phyloP scores from a whole-genome alignment of 208 protist genomes.

The Balamuthia mandrillaris region DNA sequence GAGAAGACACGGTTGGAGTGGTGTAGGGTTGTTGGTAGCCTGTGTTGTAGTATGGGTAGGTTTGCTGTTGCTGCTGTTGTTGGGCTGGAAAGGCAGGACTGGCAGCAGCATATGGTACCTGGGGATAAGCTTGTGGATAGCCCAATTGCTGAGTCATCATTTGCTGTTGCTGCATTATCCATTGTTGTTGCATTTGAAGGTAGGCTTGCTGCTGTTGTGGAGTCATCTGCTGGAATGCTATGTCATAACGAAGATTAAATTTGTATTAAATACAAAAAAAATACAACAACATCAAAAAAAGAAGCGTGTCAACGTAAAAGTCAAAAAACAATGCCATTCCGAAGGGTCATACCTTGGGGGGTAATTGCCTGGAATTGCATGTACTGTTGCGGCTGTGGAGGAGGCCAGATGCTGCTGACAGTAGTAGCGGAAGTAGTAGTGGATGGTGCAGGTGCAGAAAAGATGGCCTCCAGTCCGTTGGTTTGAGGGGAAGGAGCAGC shows the following conservation, averaged over 20 bases:
- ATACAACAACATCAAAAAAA: neutral
- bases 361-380: neutral
- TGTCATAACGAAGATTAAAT: neutral
- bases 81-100: too few relatives aligned
- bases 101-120: too few relatives aligned
- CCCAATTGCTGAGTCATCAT: slow-evolving; percentile 10
- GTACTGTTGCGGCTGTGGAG: neutral
- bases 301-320: neutral
- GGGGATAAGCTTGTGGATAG: too few relatives aligned
- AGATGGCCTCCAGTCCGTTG: neutral
- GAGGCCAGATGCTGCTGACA: neutral
- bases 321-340: neutral
- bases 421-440: neutral
- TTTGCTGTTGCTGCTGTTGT: too few relatives aligned
- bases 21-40: too few relatives aligned
- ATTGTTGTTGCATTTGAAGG: slow-evolving; percentile 5
- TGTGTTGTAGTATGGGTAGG: too few relatives aligned
- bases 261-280: neutral
- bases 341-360: neutral
- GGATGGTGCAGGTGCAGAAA: neutral
- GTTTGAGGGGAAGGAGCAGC: neutral
- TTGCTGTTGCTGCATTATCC: slow-evolving; percentile 35
- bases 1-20: too few relatives aligned
- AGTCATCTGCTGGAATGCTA: slow-evolving; percentile 13
- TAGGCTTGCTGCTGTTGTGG: slow-evolving; percentile 12